These are phyloP conservation scores for Polychytrium aggregatum DNA, from an alignment of 192 early-diverging fungal genomes.

Conservation along the genomic window DNA sequence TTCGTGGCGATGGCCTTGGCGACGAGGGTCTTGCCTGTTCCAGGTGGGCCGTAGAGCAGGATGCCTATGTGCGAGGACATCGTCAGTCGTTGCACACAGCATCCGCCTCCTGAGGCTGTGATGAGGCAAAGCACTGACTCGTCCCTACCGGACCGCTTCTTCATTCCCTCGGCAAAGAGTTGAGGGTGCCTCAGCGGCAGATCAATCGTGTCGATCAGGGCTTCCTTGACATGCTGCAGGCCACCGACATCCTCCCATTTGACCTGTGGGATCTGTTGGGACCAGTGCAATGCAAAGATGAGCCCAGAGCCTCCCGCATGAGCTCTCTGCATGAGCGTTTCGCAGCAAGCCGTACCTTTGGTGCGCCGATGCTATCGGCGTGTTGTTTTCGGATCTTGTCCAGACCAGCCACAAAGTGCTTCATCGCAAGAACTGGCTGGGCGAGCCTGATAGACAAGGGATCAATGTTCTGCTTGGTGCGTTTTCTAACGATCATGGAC, in stretches of 20 bases:
- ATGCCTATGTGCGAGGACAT: too few relatives aligned
- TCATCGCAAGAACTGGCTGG: constrained; percentile 60
- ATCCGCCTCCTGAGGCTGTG: background rate
- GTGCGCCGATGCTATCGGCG: constrained; percentile 87
- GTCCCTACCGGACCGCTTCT: constrained; percentile 69
- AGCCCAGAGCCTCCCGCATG: too few relatives aligned
- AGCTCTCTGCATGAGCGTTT: constrained; percentile 1
- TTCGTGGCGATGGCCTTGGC: constrained; percentile 98
- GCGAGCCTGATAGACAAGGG: constrained; percentile 60
- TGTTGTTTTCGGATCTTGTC: constrained; percentile 67
- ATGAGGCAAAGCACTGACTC: too few relatives aligned
- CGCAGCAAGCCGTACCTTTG: constrained; percentile 42
- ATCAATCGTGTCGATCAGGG: constrained; percentile 92
- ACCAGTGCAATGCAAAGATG: too few relatives aligned
- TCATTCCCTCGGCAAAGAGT: constrained; percentile 87
- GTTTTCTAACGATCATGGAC: constrained; percentile 11
- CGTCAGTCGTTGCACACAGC: too few relatives aligned
- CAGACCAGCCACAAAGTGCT: constrained; percentile 73
- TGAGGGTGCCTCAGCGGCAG: constrained; percentile 93
- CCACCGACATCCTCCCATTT: constrained; percentile 98
- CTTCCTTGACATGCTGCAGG: constrained; percentile 78
- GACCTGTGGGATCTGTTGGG: constrained; percentile 74
- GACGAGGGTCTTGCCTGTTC: constrained; percentile 95
- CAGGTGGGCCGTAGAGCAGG: constrained; percentile 92
- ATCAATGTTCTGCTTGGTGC: constrained; percentile 41